Percentiles rank a stretch among this genome's conserved stretches.
These are phyloP conservation scores for Eremothecium gossypii DNA, from an alignment of 1,139 yeast genomes.

Conservation along the genomic window DNA sequence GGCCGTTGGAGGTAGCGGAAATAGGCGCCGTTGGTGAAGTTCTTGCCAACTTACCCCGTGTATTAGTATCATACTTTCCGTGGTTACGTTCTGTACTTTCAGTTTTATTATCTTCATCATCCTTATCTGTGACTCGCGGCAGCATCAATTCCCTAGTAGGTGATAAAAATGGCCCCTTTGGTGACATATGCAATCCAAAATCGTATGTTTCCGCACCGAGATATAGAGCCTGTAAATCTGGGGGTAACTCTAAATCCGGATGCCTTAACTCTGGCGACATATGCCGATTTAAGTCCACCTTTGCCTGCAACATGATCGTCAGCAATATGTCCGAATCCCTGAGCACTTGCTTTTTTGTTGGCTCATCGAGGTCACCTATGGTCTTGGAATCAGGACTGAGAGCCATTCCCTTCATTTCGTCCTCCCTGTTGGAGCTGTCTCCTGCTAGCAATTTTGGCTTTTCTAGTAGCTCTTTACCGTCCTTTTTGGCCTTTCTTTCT, in stretches of 20 bases:
- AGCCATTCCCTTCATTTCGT: neutral
- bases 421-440: neutral
- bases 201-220: conserved; percentile 12
- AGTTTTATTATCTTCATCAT: neutral
- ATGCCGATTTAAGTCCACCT: conserved; percentile 3
- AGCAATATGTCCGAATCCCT: conserved; percentile 2
- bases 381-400: neutral
- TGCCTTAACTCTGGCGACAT: conserved; percentile 1
- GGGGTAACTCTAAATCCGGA: conserved; percentile 10
- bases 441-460: neutral
- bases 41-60: neutral
- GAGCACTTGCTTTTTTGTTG: neutral
- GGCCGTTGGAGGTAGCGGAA: neutral
- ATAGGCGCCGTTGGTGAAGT: too few species aligned
- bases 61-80: neutral
- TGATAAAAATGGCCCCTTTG: conserved; percentile 2
- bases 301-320: conserved; percentile 4
- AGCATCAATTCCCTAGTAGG: conserved; percentile 2
- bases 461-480: neutral
- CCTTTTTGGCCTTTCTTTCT: neutral
- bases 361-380: neutral
- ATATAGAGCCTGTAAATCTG: conserved; percentile 14
- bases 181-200: neutral
- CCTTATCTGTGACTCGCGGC: neutral
- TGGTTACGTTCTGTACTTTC: neutral